These are phyloP conservation scores for Dispira simplex DNA, from an alignment of 192 early-diverging fungal genomes.

Conservation along the genomic window DNA sequence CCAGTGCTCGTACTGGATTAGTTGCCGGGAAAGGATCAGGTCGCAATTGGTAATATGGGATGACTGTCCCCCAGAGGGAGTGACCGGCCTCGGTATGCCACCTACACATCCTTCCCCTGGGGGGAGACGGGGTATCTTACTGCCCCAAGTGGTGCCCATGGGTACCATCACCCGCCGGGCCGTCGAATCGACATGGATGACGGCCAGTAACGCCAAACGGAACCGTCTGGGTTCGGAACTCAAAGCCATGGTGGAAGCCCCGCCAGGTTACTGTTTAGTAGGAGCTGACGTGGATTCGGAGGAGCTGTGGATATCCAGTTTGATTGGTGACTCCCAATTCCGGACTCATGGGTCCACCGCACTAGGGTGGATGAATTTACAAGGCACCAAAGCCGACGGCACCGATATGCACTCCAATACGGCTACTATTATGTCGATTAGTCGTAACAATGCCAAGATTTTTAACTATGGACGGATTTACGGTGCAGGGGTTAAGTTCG, in stretches of 20 bases:
- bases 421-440: conserved; percentile 72
- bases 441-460: conserved; percentile 76
- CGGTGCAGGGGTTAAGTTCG: conserved; percentile 79
- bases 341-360: conserved; percentile 83
- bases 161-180: conserved; percentile 91
- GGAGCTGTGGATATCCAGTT: conserved; percentile 91
- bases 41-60: conserved; percentile 81
- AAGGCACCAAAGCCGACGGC: conserved; percentile 73
- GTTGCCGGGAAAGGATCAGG: conserved; percentile 58
- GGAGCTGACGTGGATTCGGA: conserved; percentile 96
- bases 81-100: conserved; percentile 17
- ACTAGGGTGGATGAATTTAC: conserved; percentile 95
- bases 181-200: conserved; percentile 90
- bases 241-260: conserved; percentile 74
- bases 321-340: conserved; percentile 91
- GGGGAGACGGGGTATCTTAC: conserved; percentile 49
- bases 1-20: conserved; percentile 84
- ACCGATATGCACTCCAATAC: conserved; percentile 94
- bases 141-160: conserved; percentile 86
- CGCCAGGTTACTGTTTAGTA: conserved; percentile 68
- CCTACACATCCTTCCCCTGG: conserved; percentile 4
- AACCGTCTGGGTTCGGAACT: conserved; percentile 89
- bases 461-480: conserved; percentile 97
- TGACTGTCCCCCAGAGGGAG: conserved; percentile 14
- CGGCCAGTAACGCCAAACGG: conserved; percentile 80